Percentiles rank a stretch among this genome's conserved stretches.
These are phyloP conservation scores for Saksenaea vasiformis DNA, from an alignment of 371 early-diverging fungal species.

Conservation along the genomic window DNA sequence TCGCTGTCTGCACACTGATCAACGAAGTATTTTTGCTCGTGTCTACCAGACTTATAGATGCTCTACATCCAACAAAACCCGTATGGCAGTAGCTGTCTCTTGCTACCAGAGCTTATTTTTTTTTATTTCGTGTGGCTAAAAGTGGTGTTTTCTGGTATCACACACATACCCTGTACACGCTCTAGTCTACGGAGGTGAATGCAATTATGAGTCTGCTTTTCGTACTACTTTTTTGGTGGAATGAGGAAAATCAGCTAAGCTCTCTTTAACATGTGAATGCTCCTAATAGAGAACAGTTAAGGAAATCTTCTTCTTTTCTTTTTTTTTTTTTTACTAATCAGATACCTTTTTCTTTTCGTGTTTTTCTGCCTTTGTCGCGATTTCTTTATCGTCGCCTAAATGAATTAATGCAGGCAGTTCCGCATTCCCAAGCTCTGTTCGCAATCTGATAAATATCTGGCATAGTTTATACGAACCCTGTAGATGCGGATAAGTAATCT, in stretches of 20 bases:
- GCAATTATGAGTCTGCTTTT: background rate
- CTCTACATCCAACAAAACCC: no score
- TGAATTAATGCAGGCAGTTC: background rate
- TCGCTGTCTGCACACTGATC: no score
- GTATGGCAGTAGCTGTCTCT: no score
- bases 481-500: background rate
- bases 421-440: background rate
- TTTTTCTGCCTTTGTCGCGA: background rate
- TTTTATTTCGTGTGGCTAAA: background rate
- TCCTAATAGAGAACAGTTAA: background rate
- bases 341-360: background rate
- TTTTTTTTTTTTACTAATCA: no score
- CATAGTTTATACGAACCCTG: constrained; percentile 11
- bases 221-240: background rate
- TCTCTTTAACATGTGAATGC: background rate
- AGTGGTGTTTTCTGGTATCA: background rate
- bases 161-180: background rate
- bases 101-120: background rate
- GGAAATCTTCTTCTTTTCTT: background rate
- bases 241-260: background rate
- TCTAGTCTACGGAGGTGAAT: background rate
- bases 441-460: background rate
- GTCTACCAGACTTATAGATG: no score
- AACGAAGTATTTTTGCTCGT: no score
- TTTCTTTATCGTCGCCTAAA: background rate